phyloP scores from a whole-genome alignment of 2,329 filamentous ascomycete species.

The Venturia aucupariae region DNA sequence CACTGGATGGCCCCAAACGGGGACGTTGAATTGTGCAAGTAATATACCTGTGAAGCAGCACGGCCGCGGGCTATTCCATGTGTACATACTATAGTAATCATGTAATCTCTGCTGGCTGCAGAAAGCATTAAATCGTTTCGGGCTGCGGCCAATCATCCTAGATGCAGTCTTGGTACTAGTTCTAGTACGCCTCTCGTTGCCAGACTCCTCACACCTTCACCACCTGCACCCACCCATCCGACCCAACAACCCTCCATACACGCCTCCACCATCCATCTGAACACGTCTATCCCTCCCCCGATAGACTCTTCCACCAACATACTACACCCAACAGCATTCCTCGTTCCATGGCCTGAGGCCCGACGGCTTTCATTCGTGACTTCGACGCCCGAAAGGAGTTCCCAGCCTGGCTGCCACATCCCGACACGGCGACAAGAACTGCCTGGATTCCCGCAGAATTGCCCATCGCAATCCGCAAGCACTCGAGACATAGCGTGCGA shows the following conservation, averaged over 20 bases:
- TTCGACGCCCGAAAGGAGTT: not conserved
- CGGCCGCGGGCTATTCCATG: not conserved
- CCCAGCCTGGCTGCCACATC: not conserved
- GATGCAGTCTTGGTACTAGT: not conserved
- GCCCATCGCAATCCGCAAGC: not conserved
- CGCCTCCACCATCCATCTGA: not conserved
- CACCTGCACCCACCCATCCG: too few species aligned
- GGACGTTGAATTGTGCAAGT: not conserved
- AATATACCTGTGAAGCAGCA: not conserved
- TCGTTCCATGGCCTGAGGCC: conserved; percentile 1
- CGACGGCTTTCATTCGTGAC: not conserved
- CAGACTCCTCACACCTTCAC: not conserved
- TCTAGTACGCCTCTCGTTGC: not conserved
- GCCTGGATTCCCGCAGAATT: not conserved
- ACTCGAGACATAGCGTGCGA: not conserved
- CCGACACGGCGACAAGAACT: not conserved
- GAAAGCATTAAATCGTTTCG: not conserved
- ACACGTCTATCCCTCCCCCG: conserved; percentile 3
- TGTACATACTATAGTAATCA: too few species aligned
- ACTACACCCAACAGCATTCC: not conserved
- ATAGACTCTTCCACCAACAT: not conserved
- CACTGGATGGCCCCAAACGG: not conserved
- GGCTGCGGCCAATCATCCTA: not conserved
- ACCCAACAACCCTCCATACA: not conserved
- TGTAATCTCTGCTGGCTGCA: conserved; percentile 1